Evolutionary conservation across 129 eudicot genomes (phyloP).

Genomic region (Chrysanthemum makinoi): DNA sequence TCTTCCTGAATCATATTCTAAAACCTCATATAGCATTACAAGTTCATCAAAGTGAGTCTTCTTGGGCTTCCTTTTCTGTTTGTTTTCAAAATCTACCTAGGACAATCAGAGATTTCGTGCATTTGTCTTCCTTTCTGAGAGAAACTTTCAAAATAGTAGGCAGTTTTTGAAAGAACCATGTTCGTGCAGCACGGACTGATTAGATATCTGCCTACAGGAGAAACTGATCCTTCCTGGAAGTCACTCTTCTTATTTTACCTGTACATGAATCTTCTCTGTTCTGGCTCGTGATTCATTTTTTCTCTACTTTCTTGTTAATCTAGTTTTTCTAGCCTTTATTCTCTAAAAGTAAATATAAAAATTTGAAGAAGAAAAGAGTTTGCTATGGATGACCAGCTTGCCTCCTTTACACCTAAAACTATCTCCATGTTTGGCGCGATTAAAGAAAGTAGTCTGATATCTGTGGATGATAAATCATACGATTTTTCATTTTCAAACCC

Average conservation of each 20-base stretch:
- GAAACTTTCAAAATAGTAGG: background rate
- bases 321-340: constrained; percentile 5
- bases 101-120: background rate
- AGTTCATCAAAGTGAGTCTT: constrained; percentile 13
- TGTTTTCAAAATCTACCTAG: background rate
- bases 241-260: constrained; percentile 51
- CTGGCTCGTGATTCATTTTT: constrained; percentile 43
- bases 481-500: constrained; percentile 38
- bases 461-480: constrained; percentile 26
- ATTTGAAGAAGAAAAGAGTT: background rate
- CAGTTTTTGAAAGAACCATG: constrained; percentile 38
- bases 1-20: constrained; percentile 17
- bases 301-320: constrained; percentile 10
- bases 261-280: constrained; percentile 47
- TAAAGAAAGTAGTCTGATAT: constrained; percentile 17
- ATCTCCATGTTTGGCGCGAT: constrained; percentile 24
- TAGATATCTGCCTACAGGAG: constrained; percentile 39
- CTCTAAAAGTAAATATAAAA: background rate
- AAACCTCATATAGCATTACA: constrained; percentile 11
- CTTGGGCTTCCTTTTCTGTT: background rate
- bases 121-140: background rate
- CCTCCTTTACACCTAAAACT: constrained; percentile 13
- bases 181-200: constrained; percentile 37
- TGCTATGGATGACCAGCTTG: constrained; percentile 27
- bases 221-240: constrained; percentile 50